phyloP scores from a whole-genome alignment of 257 asterid genomes.

The Penstemon davidsonii region DNA sequence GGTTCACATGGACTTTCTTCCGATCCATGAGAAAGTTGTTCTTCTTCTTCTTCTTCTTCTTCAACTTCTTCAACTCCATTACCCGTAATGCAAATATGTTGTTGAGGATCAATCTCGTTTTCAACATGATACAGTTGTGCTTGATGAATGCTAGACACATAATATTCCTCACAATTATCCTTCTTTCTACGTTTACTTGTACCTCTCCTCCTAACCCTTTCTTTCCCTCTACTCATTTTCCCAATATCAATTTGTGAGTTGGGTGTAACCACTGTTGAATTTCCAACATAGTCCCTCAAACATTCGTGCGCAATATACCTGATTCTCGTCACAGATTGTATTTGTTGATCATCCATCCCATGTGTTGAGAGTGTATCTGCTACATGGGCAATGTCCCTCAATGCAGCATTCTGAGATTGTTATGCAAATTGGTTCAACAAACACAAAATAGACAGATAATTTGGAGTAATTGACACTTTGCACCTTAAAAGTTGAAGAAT shows the following conservation, averaged over 20 bases:
- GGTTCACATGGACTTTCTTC: slow-evolving; percentile 43
- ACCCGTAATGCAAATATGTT: background rate
- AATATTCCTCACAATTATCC: slow-evolving; percentile 58
- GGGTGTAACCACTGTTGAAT: slow-evolving; percentile 34
- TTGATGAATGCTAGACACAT: slow-evolving; percentile 27
- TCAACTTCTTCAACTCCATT: slow-evolving; percentile 46
- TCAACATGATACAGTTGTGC: slow-evolving; percentile 41
- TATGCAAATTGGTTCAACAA: slow-evolving; percentile 25
- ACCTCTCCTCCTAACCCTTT: slow-evolving; percentile 33
- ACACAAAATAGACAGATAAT: too few species aligned
- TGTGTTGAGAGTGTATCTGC: slow-evolving; percentile 76
- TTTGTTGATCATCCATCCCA: slow-evolving; percentile 87
- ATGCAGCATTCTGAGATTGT: slow-evolving; percentile 59
- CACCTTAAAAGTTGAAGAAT: too few species aligned
- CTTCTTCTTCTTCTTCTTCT: slow-evolving; percentile 31
- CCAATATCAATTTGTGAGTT: slow-evolving; percentile 54
- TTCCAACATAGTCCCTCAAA: slow-evolving; percentile 66
- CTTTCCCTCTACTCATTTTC: slow-evolving; percentile 73
- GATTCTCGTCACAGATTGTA: slow-evolving; percentile 65
- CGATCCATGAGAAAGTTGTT: slow-evolving; percentile 44
- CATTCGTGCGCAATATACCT: slow-evolving; percentile 73
- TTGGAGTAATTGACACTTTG: too few species aligned
- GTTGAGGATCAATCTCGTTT: slow-evolving; percentile 37
- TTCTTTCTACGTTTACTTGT: slow-evolving; percentile 70
- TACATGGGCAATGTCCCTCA: slow-evolving; percentile 76